phyloP scores from a whole-genome alignment of 306 rosid genomes.

The Geum urbanum region DNA sequence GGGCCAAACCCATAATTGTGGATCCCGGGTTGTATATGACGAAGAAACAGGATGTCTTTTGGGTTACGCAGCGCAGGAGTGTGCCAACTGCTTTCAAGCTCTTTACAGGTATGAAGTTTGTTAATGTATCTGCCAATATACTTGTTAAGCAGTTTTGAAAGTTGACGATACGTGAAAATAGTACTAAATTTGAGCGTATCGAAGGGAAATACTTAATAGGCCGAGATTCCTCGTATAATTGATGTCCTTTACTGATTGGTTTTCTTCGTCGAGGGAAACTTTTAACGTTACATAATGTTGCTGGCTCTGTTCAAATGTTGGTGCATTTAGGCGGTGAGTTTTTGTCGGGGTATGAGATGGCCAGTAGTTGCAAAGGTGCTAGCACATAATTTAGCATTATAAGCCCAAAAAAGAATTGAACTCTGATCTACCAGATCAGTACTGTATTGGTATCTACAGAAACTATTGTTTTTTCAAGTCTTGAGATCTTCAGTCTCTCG shows the following conservation, averaged over 20 bases:
- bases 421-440: background rate
- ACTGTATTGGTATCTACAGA: no score
- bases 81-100: slow-evolving; percentile 97
- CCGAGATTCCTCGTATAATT: background rate
- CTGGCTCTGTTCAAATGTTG: background rate
- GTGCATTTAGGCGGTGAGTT: background rate
- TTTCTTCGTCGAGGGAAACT: background rate
- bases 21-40: slow-evolving; percentile 94
- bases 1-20: slow-evolving; percentile 83
- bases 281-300: background rate
- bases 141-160: background rate
- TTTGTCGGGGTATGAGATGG: background rate
- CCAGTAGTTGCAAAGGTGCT: background rate
- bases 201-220: background rate
- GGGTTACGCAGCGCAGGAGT: slow-evolving; percentile 92
- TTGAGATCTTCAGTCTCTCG: background rate
- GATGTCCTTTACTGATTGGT: background rate
- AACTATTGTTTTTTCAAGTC: no score
- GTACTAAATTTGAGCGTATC: background rate
- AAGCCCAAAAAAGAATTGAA: background rate
- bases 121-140: background rate
- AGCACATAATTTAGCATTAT: background rate
- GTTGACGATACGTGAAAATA: background rate
- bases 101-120: slow-evolving; percentile 62
- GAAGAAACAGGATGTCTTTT: slow-evolving; percentile 87